Base-by-base conservation (phyloP, 176 grass and related monocot genomes). In the Leersia perrieri region DNA sequence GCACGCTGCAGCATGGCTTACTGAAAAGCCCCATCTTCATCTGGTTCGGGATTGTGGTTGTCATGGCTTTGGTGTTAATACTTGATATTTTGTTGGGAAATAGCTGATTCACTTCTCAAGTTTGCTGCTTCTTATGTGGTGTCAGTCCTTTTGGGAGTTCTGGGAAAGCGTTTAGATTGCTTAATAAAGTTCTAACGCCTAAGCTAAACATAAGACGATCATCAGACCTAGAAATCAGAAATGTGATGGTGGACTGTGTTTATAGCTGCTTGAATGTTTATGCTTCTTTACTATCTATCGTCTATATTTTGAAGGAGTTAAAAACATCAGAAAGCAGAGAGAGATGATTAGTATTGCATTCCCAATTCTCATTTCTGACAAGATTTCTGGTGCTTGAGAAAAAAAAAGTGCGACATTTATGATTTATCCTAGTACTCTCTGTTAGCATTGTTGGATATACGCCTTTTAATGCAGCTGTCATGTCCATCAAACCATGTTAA, bases 321-420 rank as follows among this genome's bases (percentile, higher is more conserved):
- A 40, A 29, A 72, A 41, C 15, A 44, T 55, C 20, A 55, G 0
- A 16, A 26, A 7, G 33, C 11, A 66, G 23, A 77, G 20, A 28
- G 13, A 20, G 64, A 25, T 5, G 61, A 33, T 33, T 58, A 61
- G n/a, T 38, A 40, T 18, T 41, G 35, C 15, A 23, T 32, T 60
- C 16, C 1, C 34, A 60, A 70, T 82, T 72, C 20, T 61, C n/a
- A 42, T 10, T 3, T 20, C 33, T 61, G 31, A 62, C 68, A 34
- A 62, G 36, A 82, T 82, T 63, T 45, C 55, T 63, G 2, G 38
- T 70, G 12, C n/a, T 62, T 63, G 68, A 73, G 35, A 53, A 47
- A 11, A 44, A 23, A 25, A 11, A 44, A 23, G 18, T 61, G 31
- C 18, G 7, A 47, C 7, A 75, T 18, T n/a, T n/a, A n/a, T n/a